Base-by-base conservation (phyloP, 2,329 filamentous ascomycete genomes). In the Trichocomaceae sp. region DNA sequence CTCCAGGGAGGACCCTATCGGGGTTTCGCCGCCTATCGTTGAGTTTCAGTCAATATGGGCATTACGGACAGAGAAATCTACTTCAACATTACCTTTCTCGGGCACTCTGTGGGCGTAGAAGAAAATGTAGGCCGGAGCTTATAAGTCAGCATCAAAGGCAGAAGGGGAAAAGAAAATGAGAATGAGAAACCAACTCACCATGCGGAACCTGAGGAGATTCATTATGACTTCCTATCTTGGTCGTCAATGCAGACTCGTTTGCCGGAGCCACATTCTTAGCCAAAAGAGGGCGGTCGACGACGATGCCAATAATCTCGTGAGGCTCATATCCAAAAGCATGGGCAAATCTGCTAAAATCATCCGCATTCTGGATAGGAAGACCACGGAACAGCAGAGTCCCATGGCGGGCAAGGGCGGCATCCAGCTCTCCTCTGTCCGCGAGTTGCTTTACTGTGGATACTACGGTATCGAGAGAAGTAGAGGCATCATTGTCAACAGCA, bases 261-360 rank as follows among this genome's bases (percentile, higher is more conserved):
- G 77, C 77, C 0, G 76, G 75, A 1, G 72, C 72, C 1, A 76
- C 72, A 54, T 75, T 76, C 5, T 71, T 70, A 2, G 74, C 74
- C 3, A 75, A 67, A 2, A 71, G 41, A 0, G 76, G 75, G 42
- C 77, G 63, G 47, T 77, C 66, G 5, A 79, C 75, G 0, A 78
- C 75, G 45, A 78, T 78, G 0, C 77, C 77, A 48, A 79, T 79
- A 54, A 77, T 77, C 58, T 79, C 77, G 51, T 79, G 77, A 1
- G 76, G 75, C 1, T 59, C 65, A 57, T 70, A 76, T 0, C 75
- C 75, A 58, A 79, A 79, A 0, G 76, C 74, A 55, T 79, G 76
- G 0, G 75, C 74, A 58, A 79, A 79, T 56, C 64, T 69, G 64
- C 73, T 76, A 59, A 79, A 79, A 26, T 77, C 75, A 4, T 72